phyloP scores from a whole-genome alignment of 2,329 filamentous ascomycete genomes.

The Arthrobotrys pseudoclavata region DNA sequence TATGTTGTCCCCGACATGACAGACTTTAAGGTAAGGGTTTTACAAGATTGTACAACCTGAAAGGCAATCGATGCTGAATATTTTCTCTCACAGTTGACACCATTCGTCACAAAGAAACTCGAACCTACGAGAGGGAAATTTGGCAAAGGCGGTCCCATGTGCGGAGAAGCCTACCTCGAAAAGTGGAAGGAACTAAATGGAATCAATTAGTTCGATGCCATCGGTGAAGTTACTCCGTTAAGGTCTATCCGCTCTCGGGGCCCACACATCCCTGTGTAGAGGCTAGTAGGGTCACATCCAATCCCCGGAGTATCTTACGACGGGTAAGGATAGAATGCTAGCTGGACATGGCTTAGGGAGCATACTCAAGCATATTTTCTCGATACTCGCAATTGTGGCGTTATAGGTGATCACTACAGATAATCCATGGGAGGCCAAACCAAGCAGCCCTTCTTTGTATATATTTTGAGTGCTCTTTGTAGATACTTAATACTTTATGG shows the following conservation, averaged over 20 bases:
- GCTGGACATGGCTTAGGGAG: background rate
- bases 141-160: constrained; percentile 71
- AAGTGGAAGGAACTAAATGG: constrained; percentile 79
- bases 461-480: background rate
- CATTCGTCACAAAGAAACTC: constrained; percentile 79
- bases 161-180: constrained; percentile 74
- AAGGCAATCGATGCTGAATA: constrained; percentile 13
- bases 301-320: background rate
- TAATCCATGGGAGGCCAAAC: background rate
- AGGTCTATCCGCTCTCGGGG: background rate
- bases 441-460: background rate
- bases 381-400: background rate
- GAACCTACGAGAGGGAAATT: constrained; percentile 71
- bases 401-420: background rate
- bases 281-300: background rate
- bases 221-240: background rate
- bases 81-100: constrained; percentile 74
- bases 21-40: constrained; percentile 76
- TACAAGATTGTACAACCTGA: background rate
- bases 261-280: background rate
- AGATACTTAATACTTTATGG: background rate
- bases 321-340: background rate
- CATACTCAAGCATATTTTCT: background rate
- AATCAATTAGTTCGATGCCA: constrained; percentile 64
- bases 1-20: constrained; percentile 83